phyloP scores from a whole-genome alignment of 306 rosid genomes.

The Sindora glabra region DNA sequence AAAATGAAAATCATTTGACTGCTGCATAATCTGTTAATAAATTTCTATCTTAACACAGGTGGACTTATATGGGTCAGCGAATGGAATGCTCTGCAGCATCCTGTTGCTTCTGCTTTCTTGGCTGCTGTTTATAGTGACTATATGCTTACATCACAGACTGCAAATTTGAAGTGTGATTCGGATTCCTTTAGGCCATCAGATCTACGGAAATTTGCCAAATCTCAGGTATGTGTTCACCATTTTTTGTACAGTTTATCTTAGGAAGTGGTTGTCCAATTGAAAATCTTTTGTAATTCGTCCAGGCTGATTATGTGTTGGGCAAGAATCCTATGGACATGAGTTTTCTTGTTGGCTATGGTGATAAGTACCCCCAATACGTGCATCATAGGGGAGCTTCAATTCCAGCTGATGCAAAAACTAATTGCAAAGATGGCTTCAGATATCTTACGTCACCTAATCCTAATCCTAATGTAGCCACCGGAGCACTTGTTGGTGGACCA shows the following conservation, averaged over 20 bases:
- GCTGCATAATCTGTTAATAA: not conserved
- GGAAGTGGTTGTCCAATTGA: slow-evolving; percentile 7
- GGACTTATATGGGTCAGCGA: slow-evolving; percentile 84
- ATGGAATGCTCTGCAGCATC: slow-evolving; percentile 93
- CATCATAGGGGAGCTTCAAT: slow-evolving; percentile 99
- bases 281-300: slow-evolving; percentile 6
- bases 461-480: slow-evolving; percentile 81
- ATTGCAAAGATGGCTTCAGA: slow-evolving; percentile 71
- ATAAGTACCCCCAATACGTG: slow-evolving; percentile 66
- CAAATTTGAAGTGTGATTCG: slow-evolving; percentile 50
- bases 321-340: slow-evolving; percentile 75
- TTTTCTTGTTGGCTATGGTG: slow-evolving; percentile 86
- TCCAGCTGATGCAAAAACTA: slow-evolving; percentile 45
- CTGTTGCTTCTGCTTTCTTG: slow-evolving; percentile 91
- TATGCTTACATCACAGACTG: slow-evolving; percentile 72
- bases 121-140: slow-evolving; percentile 86
- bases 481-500: slow-evolving; percentile 97
- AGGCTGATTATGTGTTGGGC: slow-evolving; percentile 93
- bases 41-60: slow-evolving; percentile 28
- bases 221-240: slow-evolving; percentile 57
- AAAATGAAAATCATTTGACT: not conserved
- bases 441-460: slow-evolving; percentile 62
- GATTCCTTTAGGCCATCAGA: slow-evolving; percentile 53
- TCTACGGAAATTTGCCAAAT: slow-evolving; percentile 64
- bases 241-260: not conserved